phyloP scores from a whole-genome alignment of 345 rosid genomes.

The Cardamine resedifolia region DNA sequence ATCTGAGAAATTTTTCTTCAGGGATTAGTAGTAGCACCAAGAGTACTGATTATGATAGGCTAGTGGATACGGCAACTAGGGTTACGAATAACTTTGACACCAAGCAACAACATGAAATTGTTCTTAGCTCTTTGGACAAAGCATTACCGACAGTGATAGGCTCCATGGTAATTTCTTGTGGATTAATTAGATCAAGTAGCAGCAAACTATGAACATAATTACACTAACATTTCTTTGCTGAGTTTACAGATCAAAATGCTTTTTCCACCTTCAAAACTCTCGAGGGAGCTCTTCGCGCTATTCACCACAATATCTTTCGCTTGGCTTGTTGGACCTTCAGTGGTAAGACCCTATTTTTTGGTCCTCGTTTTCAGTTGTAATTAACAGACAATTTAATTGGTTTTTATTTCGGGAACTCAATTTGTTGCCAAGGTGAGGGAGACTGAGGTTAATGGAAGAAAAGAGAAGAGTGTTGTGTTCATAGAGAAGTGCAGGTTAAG shows the following conservation, averaged over 20 bases:
- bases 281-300: slow-evolving; percentile 76
- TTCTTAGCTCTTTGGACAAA: slow-evolving; percentile 53
- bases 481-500: slow-evolving; percentile 86
- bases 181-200: background rate
- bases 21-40: slow-evolving; percentile 39
- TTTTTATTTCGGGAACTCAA: background rate
- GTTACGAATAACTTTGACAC: slow-evolving; percentile 47
- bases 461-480: slow-evolving; percentile 78
- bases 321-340: slow-evolving; percentile 87
- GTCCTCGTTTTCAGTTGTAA: background rate
- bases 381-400: background rate
- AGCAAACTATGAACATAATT: background rate
- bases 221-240: background rate
- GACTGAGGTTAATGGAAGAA: slow-evolving; percentile 69
- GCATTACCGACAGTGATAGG: slow-evolving; percentile 60
- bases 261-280: slow-evolving; percentile 60
- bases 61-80: slow-evolving; percentile 65
- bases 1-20: background rate
- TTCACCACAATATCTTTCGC: slow-evolving; percentile 79
- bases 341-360: slow-evolving; percentile 45
- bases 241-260: slow-evolving; percentile 53
- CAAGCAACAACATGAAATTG: slow-evolving; percentile 55
- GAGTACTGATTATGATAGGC: slow-evolving; percentile 55
- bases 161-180: slow-evolving; percentile 43
- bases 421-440: slow-evolving; percentile 42